phyloP scores from a whole-genome alignment of 148 eudicot species.

The Pouteria glomerata region DNA sequence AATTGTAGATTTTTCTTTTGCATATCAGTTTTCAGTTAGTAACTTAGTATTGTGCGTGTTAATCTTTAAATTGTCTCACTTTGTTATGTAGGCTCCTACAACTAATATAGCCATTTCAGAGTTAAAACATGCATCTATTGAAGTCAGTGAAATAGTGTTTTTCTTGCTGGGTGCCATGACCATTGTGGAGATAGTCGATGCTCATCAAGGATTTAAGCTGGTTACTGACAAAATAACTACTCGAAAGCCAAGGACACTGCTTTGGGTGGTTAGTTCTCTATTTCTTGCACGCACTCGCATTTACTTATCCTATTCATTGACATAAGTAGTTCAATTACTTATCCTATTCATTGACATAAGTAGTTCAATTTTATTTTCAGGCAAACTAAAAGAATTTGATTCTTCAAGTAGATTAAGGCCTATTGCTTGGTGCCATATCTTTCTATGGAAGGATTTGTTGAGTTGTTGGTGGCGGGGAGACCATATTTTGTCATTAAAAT shows the following conservation, averaged over 20 bases:
- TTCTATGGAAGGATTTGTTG: no score
- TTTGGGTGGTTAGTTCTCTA: constrained; percentile 89
- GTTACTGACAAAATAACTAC: constrained; percentile 97
- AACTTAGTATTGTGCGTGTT: not conserved
- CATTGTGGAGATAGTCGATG: constrained; percentile 95
- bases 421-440: no score
- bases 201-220: constrained; percentile 97
- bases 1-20: no score
- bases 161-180: constrained; percentile 99
- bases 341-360: no score
- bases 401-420: no score
- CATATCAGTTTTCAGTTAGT: not conserved
- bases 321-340: no score
- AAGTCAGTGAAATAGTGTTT: constrained; percentile 96
- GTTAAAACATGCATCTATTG: constrained; percentile 87
- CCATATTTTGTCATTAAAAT: no score
- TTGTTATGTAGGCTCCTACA: constrained; percentile 80
- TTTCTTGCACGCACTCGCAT: no score
- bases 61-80: not conserved
- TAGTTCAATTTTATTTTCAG: no score
- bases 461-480: no score
- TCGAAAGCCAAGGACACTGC: constrained; percentile 83
- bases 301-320: no score
- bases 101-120: constrained; percentile 80
- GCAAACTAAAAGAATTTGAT: no score